phyloP scores from a whole-genome alignment of 148 eudicot species.

The Chenopodium formosanum region DNA sequence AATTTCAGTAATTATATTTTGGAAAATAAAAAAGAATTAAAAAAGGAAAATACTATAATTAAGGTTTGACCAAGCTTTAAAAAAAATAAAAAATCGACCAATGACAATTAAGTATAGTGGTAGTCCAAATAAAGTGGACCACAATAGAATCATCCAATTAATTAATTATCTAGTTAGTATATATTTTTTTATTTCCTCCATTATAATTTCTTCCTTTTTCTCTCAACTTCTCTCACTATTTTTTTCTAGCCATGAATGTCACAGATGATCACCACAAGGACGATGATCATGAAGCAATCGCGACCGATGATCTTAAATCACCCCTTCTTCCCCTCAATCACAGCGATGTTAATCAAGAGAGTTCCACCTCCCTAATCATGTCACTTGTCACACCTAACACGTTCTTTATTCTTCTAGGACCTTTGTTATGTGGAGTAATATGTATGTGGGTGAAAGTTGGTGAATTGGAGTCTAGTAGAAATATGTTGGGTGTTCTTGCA shows the following conservation, averaged over 20 bases:
- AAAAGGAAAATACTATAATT: no score
- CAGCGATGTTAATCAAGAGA: conserved; percentile 20
- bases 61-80: no score
- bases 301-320: conserved; percentile 34
- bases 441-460: conserved; percentile 51
- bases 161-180: neutral
- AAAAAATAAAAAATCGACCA: no score
- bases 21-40: no score
- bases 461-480: conserved; percentile 39
- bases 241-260: conserved; percentile 9
- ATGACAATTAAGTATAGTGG: no score
- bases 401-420: conserved; percentile 62
- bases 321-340: conserved; percentile 52
- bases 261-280: neutral
- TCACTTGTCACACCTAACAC: conserved; percentile 60
- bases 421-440: conserved; percentile 50
- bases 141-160: no score
- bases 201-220: neutral
- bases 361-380: conserved; percentile 29
- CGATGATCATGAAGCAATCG: neutral
- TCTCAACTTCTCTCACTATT: neutral
- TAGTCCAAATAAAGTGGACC: no score
- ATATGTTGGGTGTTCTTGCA: conserved; percentile 65
- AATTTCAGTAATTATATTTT: no score
- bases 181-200: neutral